Conservation (phyloP, 176 grass and related monocot genomes). For the Pontederia crassipes region DNA sequence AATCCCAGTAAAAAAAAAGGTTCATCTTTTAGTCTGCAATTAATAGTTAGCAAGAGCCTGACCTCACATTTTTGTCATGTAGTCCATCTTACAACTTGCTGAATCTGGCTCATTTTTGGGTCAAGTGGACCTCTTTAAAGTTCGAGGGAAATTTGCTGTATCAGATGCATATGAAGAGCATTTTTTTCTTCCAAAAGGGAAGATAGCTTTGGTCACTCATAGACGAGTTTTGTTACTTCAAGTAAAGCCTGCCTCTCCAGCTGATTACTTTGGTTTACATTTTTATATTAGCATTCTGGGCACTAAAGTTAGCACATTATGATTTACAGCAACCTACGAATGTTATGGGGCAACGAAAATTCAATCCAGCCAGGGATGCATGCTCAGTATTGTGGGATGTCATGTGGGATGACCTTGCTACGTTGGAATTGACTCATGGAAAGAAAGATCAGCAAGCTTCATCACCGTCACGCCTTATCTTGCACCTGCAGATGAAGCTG, state of each 20-base stretch:
- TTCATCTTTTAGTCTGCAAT: no score
- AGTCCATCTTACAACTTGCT: constrained; percentile 88
- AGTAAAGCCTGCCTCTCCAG: constrained; percentile 21
- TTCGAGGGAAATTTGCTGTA: constrained; percentile 93
- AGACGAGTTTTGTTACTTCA: constrained; percentile 79
- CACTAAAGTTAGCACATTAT: constrained; percentile 18
- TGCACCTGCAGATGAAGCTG: constrained; percentile 75
- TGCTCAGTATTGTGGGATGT: constrained; percentile 88
- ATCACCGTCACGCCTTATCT: constrained; percentile 62
- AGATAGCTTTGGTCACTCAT: constrained; percentile 73
- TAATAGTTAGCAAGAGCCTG: no score
- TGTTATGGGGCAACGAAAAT: constrained; percentile 65
- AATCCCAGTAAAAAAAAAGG: no score
- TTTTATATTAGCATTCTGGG: neutral
- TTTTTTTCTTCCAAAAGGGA: constrained; percentile 82
- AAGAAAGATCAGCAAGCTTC: constrained; percentile 80
- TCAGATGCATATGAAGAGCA: constrained; percentile 97
- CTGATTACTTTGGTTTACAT: neutral
- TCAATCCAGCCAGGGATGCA: constrained; percentile 88
- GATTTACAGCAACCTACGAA: constrained; percentile 64
- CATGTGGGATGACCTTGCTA: constrained; percentile 81
- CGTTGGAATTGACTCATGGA: constrained; percentile 63
- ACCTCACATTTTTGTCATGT: constrained; percentile 18
- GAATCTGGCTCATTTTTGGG: constrained; percentile 89
- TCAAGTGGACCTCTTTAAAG: constrained; percentile 98